Conservation (phyloP, 2,329 filamentous ascomycete species). For the Aspergillus cejpii region DNA sequence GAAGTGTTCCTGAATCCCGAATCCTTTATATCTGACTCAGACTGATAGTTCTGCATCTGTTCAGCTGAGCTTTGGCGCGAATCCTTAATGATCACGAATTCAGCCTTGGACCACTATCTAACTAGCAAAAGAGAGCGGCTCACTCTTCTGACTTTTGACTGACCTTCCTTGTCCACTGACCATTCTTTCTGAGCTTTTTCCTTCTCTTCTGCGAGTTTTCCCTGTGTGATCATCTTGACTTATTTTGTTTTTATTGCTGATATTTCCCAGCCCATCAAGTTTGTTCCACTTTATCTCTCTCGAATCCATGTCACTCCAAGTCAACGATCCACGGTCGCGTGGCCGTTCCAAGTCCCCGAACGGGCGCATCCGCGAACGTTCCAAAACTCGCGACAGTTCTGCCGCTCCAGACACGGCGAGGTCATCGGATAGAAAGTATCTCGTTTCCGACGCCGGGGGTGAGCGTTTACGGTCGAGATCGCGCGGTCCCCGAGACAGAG, state of each 20-base stretch:
- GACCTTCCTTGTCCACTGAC: neutral
- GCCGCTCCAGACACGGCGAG: conserved; percentile 24
- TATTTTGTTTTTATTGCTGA: neutral
- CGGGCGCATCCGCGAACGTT: conserved; percentile 37
- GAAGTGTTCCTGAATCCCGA: too few species aligned
- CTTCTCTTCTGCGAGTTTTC: neutral
- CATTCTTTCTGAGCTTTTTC: neutral
- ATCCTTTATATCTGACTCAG: too few species aligned
- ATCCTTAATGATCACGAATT: neutral
- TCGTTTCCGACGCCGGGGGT: conserved; percentile 25
- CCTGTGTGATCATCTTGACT: neutral
- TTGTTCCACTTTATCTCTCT: too few species aligned
- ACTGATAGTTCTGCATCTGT: too few species aligned
- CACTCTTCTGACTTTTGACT: neutral
- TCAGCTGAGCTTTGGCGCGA: neutral
- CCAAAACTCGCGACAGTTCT: conserved; percentile 39
- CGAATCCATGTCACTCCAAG: conserved; percentile 33
- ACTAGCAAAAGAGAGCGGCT: neutral
- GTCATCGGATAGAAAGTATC: conserved; percentile 19
- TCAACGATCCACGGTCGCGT: conserved; percentile 39
- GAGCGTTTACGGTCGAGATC: conserved; percentile 22
- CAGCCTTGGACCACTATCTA: neutral
- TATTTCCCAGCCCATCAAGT: neutral
- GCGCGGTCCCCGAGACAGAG: conserved; percentile 10
- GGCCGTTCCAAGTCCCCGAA: conserved; percentile 42